phyloP scores from a whole-genome alignment of 768 basidiomycete species.

The Suillus luteus region DNA sequence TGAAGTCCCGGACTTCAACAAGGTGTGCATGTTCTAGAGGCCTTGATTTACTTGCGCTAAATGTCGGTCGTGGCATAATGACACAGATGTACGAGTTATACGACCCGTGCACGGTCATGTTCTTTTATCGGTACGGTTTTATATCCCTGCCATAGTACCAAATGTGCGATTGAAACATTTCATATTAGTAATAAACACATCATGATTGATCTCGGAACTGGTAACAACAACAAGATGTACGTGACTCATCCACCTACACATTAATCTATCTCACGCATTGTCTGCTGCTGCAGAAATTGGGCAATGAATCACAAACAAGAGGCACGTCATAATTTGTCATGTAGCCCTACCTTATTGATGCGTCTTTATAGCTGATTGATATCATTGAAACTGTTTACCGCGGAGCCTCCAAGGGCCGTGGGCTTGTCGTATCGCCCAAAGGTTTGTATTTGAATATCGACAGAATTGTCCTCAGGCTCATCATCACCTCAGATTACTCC shows the following conservation, averaged over 20 bases:
- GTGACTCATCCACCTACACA: conserved; percentile 32
- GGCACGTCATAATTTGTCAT: conserved; percentile 42
- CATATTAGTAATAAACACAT: conserved; percentile 89
- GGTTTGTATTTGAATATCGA: conserved; percentile 47
- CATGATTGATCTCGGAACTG: conserved; percentile 99
- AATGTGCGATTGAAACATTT: conserved; percentile 2
- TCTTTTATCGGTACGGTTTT: conserved; percentile 85
- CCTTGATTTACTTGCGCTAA: background rate
- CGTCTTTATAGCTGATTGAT: conserved; percentile 74
- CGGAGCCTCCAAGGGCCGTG: conserved; percentile 95
- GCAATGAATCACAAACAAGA: conserved; percentile 99
- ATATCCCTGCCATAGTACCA: background rate
- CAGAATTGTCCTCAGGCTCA: conserved; percentile 13
- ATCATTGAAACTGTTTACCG: conserved; percentile 98
- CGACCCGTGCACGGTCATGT: conserved; percentile 97
- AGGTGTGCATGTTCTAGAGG: conserved; percentile 48
- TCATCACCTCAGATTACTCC: conserved; percentile 62
- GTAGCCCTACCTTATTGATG: background rate
- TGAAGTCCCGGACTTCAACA: conserved; percentile 97
- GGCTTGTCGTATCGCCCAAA: conserved; percentile 96
- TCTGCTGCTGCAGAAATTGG: conserved; percentile 74
- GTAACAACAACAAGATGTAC: conserved; percentile 99
- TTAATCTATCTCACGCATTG: background rate
- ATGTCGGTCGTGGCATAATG: conserved; percentile 7
- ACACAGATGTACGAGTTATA: conserved; percentile 97